These are phyloP conservation scores for Clathrus columnatus DNA, from an alignment of 768 basidiomycete species.

Conservation along the genomic window DNA sequence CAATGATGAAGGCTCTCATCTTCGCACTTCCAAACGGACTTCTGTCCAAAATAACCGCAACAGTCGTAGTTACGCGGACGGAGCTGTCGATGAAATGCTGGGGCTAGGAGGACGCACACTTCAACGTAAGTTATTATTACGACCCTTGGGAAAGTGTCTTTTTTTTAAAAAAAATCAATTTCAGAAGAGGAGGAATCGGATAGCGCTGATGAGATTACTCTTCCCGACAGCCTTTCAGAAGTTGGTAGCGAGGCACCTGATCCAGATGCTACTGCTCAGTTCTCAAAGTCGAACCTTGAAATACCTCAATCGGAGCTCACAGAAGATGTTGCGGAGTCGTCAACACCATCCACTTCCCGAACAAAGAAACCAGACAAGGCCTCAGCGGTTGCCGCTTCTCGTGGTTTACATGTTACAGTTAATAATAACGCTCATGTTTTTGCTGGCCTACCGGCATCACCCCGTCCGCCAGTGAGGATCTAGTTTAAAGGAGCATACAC, in stretches of 20 bases:
- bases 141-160: slow-evolving; percentile 3
- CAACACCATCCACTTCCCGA: neutral
- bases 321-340: neutral
- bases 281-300: neutral
- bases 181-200: slow-evolving; percentile 56
- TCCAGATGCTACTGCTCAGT: slow-evolving; percentile 7
- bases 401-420: slow-evolving; percentile 64
- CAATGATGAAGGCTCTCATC: slow-evolving; percentile 10
- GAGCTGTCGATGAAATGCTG: slow-evolving; percentile 74
- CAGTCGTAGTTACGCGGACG: slow-evolving; percentile 75
- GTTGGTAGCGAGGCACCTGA: slow-evolving; percentile 12
- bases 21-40: slow-evolving; percentile 11
- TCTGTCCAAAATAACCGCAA: slow-evolving; percentile 56
- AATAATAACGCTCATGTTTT: too few relatives aligned
- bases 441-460: slow-evolving; percentile 49
- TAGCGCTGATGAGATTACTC: slow-evolving; percentile 50
- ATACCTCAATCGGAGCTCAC: neutral
- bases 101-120: slow-evolving; percentile 66
- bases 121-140: slow-evolving; percentile 38
- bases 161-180: slow-evolving; percentile 6
- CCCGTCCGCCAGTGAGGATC: too few relatives aligned
- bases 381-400: slow-evolving; percentile 51
- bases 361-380: slow-evolving; percentile 31
- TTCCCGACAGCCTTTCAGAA: slow-evolving; percentile 34
- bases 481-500: too few relatives aligned